These are phyloP conservation scores for Exserohilum rostratum DNA, from an alignment of 2,329 filamentous ascomycete species.

Conservation along the genomic window DNA sequence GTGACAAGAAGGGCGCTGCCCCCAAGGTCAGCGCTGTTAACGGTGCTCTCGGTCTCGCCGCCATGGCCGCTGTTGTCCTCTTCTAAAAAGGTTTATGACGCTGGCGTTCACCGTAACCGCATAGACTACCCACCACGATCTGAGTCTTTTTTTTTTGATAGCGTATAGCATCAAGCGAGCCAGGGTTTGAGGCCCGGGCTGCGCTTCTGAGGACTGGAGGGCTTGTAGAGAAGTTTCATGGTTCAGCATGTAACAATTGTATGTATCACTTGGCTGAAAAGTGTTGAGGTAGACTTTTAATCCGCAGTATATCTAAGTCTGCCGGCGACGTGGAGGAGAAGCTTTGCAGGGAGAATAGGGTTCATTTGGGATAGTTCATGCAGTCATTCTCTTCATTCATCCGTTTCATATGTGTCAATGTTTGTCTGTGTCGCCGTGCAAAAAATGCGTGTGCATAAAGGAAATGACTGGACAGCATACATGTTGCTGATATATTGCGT, in stretches of 20 bases:
- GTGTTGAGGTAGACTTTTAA: slow-evolving; percentile 42
- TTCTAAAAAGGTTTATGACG: slow-evolving; percentile 49
- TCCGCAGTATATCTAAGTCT: slow-evolving; percentile 37
- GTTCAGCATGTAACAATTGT: slow-evolving; percentile 41
- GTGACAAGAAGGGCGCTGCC: slow-evolving; percentile 46
- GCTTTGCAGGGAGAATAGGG: slow-evolving; percentile 27
- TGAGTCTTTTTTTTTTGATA: slow-evolving; percentile 44
- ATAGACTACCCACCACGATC: slow-evolving; percentile 47
- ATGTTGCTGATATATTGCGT: too few relatives aligned
- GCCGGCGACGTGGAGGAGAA: slow-evolving; percentile 19
- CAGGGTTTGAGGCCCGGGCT: slow-evolving; percentile 31
- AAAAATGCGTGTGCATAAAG: too few relatives aligned
- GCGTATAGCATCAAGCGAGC: slow-evolving; percentile 38
- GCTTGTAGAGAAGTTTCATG: slow-evolving; percentile 33
- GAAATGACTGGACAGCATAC: too few relatives aligned
- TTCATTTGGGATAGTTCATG: slow-evolving; percentile 35
- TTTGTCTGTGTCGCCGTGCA: background rate
- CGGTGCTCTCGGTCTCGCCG: slow-evolving; percentile 53
- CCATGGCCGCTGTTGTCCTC: slow-evolving; percentile 56
- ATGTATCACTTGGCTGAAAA: slow-evolving; percentile 47
- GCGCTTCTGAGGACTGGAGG: slow-evolving; percentile 32
- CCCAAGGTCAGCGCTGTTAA: slow-evolving; percentile 49
- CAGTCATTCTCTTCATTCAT: slow-evolving; percentile 34
- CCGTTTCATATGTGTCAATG: background rate
- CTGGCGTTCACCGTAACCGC: slow-evolving; percentile 47